Base-by-base conservation (phyloP, 2,329 filamentous ascomycete genomes). In the Nemania abortiva region DNA sequence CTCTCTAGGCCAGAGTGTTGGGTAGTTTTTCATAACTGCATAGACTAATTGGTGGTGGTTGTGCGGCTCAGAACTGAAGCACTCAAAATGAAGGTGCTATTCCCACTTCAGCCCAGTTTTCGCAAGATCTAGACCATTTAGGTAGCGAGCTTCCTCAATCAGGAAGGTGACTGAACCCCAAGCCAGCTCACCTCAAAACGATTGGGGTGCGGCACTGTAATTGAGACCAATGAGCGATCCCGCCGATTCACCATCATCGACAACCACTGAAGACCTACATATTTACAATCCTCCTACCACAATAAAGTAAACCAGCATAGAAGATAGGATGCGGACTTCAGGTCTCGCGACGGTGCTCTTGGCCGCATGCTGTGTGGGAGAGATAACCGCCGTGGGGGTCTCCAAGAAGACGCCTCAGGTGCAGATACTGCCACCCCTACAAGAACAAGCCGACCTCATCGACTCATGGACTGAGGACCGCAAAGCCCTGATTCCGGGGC, bases 391-490 rank as follows among this genome's bases (percentile, higher is more conserved):
- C 18, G 52, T 5, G 10, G 39, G 54, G 13, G 34, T 47, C 22
- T 60, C 65, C 18, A 42, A 45, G 34, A 78, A 74, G 57, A 71
- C 57, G 29, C 78, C 78, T 3, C 72, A 77, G 50, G 83, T 82
- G 66, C 79, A 83, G 49, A 73, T 71, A 1, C 74, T 85, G 2
- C 84, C 84, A 2, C 69, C 82, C 1, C 77, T 85, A 3, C 79
- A 81, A 15, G 82, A 85, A 61, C 84, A 85, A 72, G 81, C 83
- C 0, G 69, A 74, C 4, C 77, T 85, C 15, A 77, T 84, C 55
- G 79, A 86, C 70, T 76, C 71, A 3, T 86, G 84, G 84, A 84
- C 80, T 0, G 75, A 78, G 31, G 80, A 85, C 71, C 80, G 84
- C 55, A 80, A 78, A 24, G 76, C 75, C 2, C 74, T 81, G 5